phyloP scores from a whole-genome alignment of 2,329 filamentous ascomycete species.

The Fusarium concolor region DNA sequence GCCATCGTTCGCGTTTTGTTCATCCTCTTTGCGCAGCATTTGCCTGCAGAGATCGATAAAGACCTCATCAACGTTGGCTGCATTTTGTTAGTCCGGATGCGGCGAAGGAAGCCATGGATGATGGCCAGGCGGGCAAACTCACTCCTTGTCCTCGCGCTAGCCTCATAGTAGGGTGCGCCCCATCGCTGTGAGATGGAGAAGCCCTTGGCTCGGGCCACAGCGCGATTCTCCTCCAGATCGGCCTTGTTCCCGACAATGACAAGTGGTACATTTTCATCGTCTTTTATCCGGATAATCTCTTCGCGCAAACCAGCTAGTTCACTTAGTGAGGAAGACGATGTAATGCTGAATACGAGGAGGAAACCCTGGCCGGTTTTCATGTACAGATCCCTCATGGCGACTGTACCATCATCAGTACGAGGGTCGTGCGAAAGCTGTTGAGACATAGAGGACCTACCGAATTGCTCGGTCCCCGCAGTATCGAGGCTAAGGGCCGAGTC shows the following conservation, averaged over 20 bases:
- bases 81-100: constrained; percentile 43
- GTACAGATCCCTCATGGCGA: constrained; percentile 81
- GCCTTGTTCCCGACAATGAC: constrained; percentile 94
- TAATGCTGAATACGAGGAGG: constrained; percentile 91
- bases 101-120: constrained; percentile 7
- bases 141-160: constrained; percentile 82
- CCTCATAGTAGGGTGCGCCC: constrained; percentile 92
- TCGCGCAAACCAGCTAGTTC: constrained; percentile 86
- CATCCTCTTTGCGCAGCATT: constrained; percentile 80
- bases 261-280: constrained; percentile 85
- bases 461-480: constrained; percentile 92
- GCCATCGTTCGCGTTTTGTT: constrained; percentile 49
- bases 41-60: constrained; percentile 87
- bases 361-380: constrained; percentile 96
- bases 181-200: constrained; percentile 89
- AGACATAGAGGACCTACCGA: constrained; percentile 70
- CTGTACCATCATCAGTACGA: constrained; percentile 51
- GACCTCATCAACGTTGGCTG: constrained; percentile 88
- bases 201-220: constrained; percentile 80
- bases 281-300: constrained; percentile 91
- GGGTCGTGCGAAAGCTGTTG: constrained; percentile 26
- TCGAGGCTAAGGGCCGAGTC: constrained; percentile 70
- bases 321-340: constrained; percentile 82
- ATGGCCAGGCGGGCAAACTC: constrained; percentile 45
- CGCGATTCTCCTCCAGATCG: constrained; percentile 87